phyloP scores from a whole-genome alignment of 2,329 filamentous ascomycete species.

The Trichoderma atroviride region DNA sequence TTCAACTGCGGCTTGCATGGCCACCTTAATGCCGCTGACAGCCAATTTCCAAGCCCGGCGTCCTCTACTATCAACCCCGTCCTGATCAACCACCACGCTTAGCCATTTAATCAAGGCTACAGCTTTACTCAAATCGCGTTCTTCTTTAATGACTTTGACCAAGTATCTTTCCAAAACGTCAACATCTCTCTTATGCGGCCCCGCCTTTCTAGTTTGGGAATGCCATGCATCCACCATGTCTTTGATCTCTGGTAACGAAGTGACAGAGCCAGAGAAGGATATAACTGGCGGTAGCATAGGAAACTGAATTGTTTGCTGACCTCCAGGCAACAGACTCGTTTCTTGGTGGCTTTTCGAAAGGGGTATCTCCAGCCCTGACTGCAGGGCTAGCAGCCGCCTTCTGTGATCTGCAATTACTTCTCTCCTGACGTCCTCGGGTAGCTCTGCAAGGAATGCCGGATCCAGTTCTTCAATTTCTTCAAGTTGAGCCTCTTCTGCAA shows the following conservation, averaged over 20 bases:
- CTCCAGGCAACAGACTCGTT: constrained; percentile 36
- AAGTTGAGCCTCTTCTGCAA: constrained; percentile 34
- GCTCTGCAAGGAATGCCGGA: constrained; percentile 74
- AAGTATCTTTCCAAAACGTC: constrained; percentile 75
- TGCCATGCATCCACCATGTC: constrained; percentile 78
- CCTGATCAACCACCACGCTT: constrained; percentile 57
- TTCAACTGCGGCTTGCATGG: constrained; percentile 58
- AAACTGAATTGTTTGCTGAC: constrained; percentile 52
- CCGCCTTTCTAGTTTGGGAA: constrained; percentile 67
- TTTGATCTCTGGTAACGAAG: constrained; percentile 63
- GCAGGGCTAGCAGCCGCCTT: constrained; percentile 59
- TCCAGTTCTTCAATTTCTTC: constrained; percentile 59
- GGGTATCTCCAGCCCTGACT: constrained; percentile 51
- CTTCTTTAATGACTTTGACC: constrained; percentile 69
- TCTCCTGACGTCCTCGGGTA: constrained; percentile 77
- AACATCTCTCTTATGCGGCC: constrained; percentile 79
- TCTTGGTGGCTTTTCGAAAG: constrained; percentile 34
- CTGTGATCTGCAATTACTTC: constrained; percentile 77
- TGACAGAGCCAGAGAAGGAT: constrained; percentile 49
- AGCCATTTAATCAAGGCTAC: constrained; percentile 71
- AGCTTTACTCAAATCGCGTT: constrained; percentile 77
- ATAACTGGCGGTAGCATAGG: constrained; percentile 50
- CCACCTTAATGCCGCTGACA: constrained; percentile 48
- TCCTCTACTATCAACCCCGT: constrained; percentile 42
- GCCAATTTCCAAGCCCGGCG: constrained; percentile 52